Percentiles rank a stretch among this genome's conserved stretches.
Evolutionary conservation across 352 stramenopile genomes (phyloP).

Genomic region (Phytophthora colocasiae): DNA sequence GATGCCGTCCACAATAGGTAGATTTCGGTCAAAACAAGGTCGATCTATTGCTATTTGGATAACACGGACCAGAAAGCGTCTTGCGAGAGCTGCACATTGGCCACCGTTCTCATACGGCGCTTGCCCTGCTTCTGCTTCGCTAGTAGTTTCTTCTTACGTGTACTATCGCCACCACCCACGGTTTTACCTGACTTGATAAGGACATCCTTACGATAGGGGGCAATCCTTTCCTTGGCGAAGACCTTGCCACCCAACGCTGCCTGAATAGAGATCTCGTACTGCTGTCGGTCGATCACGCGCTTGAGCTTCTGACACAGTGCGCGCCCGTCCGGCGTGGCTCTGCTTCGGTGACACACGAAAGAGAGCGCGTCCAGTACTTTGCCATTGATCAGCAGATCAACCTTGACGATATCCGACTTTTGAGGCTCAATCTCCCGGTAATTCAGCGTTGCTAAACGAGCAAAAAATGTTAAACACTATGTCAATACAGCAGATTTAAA

Average conservation of each 20-base stretch:
- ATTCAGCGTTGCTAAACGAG: conserved; percentile 87
- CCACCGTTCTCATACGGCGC: conserved; percentile 96
- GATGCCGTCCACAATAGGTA: background rate
- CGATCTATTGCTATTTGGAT: conserved; percentile 69
- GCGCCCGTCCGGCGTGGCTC: conserved; percentile 80
- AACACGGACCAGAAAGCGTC: conserved; percentile 99
- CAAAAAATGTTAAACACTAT: conserved; percentile 5
- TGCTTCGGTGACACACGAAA: conserved; percentile 96
- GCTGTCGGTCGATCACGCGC: conserved; percentile 96
- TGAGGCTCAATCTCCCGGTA: conserved; percentile 93
- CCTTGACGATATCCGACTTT: conserved; percentile 95
- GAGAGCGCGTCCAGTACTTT: conserved; percentile 97
- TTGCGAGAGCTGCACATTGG: conserved; percentile 97
- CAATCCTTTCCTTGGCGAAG: conserved; percentile 97
- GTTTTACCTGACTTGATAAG: conserved; percentile 96
- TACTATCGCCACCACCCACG: conserved; percentile 97
- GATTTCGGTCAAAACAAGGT: background rate
- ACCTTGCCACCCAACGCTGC: conserved; percentile 95
- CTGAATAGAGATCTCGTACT: conserved; percentile 99
- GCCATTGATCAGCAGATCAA: conserved; percentile 95
- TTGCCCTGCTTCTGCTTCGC: conserved; percentile 99
- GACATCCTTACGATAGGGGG: conserved; percentile 97
- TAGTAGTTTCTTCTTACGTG: conserved; percentile 99
- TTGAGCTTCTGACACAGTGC: conserved; percentile 96
- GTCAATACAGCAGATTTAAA: background rate